A percentile compares a stretch with the other conserved stretches of the same genome.
Conservation (phyloP, 805 yeast species). For the Starmerella floris region DNA sequence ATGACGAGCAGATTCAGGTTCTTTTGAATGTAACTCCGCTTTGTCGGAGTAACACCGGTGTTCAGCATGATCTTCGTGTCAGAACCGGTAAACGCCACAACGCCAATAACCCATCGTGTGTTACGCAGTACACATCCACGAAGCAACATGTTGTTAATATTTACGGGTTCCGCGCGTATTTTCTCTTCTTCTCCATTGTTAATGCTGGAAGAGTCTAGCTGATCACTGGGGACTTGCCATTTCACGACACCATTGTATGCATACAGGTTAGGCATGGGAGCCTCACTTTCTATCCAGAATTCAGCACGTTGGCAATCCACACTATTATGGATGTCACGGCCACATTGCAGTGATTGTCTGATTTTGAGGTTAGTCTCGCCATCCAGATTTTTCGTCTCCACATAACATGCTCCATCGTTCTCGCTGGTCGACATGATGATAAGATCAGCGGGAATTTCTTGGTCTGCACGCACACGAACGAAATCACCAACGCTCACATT, state of each 20-base stretch:
- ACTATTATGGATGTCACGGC: constrained; percentile 40
- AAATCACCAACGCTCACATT: constrained; percentile 66
- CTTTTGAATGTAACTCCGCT: constrained; percentile 51
- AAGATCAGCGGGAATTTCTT: constrained; percentile 69
- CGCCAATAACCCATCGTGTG: constrained; percentile 64
- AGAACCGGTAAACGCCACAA: constrained; percentile 58
- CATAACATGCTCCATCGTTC: constrained; percentile 54
- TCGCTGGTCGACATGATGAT: constrained; percentile 57
- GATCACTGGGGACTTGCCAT: constrained; percentile 15
- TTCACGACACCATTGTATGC: constrained; percentile 33
- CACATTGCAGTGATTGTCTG: constrained; percentile 44
- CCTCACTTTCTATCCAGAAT: constrained; percentile 56
- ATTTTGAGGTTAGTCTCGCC: constrained; percentile 69
- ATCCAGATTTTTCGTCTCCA: constrained; percentile 60
- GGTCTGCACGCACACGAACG: constrained; percentile 53
- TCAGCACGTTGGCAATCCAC: constrained; percentile 28
- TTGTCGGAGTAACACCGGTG: constrained; percentile 68
- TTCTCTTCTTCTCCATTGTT: neutral
- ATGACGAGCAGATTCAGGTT: constrained; percentile 57
- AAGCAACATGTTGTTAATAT: constrained; percentile 50
- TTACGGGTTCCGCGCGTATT: constrained; percentile 38
- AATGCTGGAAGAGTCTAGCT: neutral
- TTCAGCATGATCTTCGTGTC: constrained; percentile 73
- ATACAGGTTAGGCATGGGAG: constrained; percentile 54
- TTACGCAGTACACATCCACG: constrained; percentile 66